These are phyloP conservation scores for Dioszegia hungarica DNA, from an alignment of 768 basidiomycete genomes.

Conservation along the genomic window DNA sequence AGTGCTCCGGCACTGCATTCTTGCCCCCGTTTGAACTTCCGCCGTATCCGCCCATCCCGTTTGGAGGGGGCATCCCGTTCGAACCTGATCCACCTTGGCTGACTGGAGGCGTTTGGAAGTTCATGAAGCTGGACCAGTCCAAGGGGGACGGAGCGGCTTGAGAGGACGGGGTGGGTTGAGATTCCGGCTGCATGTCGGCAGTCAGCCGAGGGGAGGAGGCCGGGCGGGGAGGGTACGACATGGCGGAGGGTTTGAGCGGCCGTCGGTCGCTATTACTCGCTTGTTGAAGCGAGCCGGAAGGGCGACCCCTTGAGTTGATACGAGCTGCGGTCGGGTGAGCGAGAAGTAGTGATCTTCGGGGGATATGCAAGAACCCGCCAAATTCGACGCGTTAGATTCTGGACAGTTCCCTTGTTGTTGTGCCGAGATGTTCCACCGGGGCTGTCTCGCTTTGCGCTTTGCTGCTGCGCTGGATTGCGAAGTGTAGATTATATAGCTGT, in stretches of 20 bases:
- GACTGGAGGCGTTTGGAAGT: conserved; percentile 37
- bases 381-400: too few species aligned
- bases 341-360: too few species aligned
- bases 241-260: neutral
- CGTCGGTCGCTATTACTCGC: too few species aligned
- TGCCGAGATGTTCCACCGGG: too few species aligned
- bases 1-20: neutral
- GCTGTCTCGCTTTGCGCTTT: too few species aligned
- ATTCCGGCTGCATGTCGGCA: neutral
- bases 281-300: too few species aligned
- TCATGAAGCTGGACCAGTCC: conserved; percentile 39
- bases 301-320: too few species aligned
- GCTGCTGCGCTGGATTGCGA: too few species aligned
- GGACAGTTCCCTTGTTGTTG: too few species aligned
- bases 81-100: neutral
- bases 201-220: neutral
- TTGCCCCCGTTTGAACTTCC: neutral
- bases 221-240: neutral
- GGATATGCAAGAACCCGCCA: too few species aligned
- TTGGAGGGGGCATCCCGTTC: conserved; percentile 4
- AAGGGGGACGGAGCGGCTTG: conserved; percentile 20
- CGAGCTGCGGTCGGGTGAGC: too few species aligned
- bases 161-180: neutral
- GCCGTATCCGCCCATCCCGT: neutral
- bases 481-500: too few species aligned